phyloP scores from a whole-genome alignment of 176 grass and related monocot genomes.

The Carex littledalei region DNA sequence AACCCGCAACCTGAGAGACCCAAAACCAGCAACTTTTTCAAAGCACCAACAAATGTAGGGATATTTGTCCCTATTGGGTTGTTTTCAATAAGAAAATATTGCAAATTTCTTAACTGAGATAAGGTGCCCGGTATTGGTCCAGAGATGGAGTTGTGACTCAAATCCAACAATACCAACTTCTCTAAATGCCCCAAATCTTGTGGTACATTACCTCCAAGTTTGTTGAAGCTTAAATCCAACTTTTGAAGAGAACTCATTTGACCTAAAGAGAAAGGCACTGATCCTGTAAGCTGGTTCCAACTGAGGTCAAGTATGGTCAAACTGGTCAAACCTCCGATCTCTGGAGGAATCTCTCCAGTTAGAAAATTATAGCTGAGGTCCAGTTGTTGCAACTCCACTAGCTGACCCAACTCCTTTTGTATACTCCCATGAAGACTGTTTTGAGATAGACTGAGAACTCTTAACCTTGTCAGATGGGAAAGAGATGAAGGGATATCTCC shows the following conservation, averaged over 20 bases:
- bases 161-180: slow-evolving; percentile 63
- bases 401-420: slow-evolving; percentile 42
- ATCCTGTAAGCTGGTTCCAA: slow-evolving; percentile 53
- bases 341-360: slow-evolving; percentile 41
- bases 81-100: slow-evolving; percentile 70
- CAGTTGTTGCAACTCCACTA: slow-evolving; percentile 51
- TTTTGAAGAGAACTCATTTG: slow-evolving; percentile 51
- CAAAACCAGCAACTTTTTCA: slow-evolving; percentile 63
- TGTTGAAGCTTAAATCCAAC: slow-evolving; percentile 75
- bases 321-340: slow-evolving; percentile 48
- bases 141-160: slow-evolving; percentile 51
- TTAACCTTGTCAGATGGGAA: slow-evolving; percentile 25
- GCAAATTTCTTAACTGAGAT: slow-evolving; percentile 34
- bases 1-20: slow-evolving; percentile 63
- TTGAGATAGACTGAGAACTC: slow-evolving; percentile 69
- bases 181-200: slow-evolving; percentile 38
- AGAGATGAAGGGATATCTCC: slow-evolving; percentile 42
- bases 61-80: slow-evolving; percentile 65
- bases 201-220: slow-evolving; percentile 46
- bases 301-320: slow-evolving; percentile 80
- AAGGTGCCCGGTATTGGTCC: slow-evolving; percentile 52
- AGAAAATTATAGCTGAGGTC: slow-evolving; percentile 75
- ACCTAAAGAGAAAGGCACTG: slow-evolving; percentile 34
- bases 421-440: slow-evolving; percentile 48
- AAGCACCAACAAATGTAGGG: slow-evolving; percentile 43